Evolutionary conservation across 805 yeast species (phyloP).

Genomic region (Ogataea dorogensis): DNA sequence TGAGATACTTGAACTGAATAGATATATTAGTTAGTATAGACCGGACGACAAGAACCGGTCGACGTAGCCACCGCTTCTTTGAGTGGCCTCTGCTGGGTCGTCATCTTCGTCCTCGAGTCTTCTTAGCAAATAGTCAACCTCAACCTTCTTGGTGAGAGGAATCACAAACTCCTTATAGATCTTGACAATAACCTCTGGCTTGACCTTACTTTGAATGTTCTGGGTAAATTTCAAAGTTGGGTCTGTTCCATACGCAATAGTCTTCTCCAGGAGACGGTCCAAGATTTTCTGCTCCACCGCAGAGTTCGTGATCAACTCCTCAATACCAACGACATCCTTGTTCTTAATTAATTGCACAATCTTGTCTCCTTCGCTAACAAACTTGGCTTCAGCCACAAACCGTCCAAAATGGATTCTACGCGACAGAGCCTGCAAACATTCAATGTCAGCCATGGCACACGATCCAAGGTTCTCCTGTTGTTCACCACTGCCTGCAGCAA

Average conservation of each 20-base stretch:
- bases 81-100: constrained; percentile 17
- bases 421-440: constrained; percentile 80
- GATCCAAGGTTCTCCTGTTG: constrained; percentile 87
- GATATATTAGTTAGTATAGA: constrained; percentile 13
- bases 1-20: constrained; percentile 52
- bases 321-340: constrained; percentile 69
- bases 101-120: constrained; percentile 61
- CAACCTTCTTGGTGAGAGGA: constrained; percentile 93
- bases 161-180: constrained; percentile 87
- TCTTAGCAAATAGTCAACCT: constrained; percentile 84
- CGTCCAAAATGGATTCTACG: constrained; percentile 95
- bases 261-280: constrained; percentile 74
- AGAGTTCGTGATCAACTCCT: constrained; percentile 76
- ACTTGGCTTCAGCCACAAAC: constrained; percentile 96
- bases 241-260: constrained; percentile 83
- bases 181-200: constrained; percentile 76
- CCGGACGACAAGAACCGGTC: constrained; percentile 27
- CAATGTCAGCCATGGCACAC: constrained; percentile 81
- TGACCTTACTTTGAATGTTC: constrained; percentile 66
- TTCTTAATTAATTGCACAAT: constrained; percentile 65
- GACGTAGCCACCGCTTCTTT: constrained; percentile 23
- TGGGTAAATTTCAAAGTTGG: constrained; percentile 75
- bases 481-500: constrained; percentile 65
- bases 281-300: constrained; percentile 85
- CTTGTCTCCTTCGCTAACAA: constrained; percentile 58